phyloP scores from a whole-genome alignment of 2,329 filamentous ascomycete species.

The Pseudocercospora eumusae region DNA sequence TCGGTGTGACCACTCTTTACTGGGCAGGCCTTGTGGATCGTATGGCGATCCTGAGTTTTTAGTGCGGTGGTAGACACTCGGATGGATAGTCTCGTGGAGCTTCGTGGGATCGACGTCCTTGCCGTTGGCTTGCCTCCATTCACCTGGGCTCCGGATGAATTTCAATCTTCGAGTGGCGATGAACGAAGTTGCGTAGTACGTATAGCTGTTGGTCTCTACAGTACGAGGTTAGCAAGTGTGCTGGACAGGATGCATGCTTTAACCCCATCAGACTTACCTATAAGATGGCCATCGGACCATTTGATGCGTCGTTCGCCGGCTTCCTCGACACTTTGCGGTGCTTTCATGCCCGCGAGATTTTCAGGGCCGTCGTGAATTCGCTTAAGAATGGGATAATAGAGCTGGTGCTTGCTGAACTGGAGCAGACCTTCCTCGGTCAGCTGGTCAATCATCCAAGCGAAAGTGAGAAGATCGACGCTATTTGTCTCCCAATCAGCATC shows the following conservation, averaged over 20 bases:
- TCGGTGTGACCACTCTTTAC: conserved; percentile 18
- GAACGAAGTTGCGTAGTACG: conserved; percentile 20
- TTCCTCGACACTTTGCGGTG: conserved; percentile 20
- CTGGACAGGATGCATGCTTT: no score
- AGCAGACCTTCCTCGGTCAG: conserved; percentile 20
- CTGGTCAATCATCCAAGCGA: conserved; percentile 45
- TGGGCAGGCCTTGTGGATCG: conserved; percentile 13
- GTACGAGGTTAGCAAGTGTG: no score
- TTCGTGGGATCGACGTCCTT: conserved; percentile 12
- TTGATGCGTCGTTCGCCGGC: conserved; percentile 23
- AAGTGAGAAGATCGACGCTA: conserved; percentile 39
- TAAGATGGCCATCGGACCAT: conserved; percentile 23
- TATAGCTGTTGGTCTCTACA: conserved; percentile 17
- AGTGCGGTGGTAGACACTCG: conserved; percentile 21
- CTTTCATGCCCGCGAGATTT: conserved; percentile 9
- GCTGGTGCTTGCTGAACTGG: conserved; percentile 20
- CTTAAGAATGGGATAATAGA: conserved; percentile 24
- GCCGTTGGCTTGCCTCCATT: conserved; percentile 16
- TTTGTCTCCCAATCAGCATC: conserved; percentile 27
- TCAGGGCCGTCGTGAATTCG: conserved; percentile 17
- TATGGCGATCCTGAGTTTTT: conserved; percentile 6
- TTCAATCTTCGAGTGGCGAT: conserved; percentile 19
- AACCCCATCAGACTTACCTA: no score
- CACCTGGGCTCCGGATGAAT: conserved; percentile 18
- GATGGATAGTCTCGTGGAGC: conserved; percentile 25